These are phyloP conservation scores for Meredithiella fracta DNA, from an alignment of 2,329 filamentous ascomycete species.

Conservation along the genomic window DNA sequence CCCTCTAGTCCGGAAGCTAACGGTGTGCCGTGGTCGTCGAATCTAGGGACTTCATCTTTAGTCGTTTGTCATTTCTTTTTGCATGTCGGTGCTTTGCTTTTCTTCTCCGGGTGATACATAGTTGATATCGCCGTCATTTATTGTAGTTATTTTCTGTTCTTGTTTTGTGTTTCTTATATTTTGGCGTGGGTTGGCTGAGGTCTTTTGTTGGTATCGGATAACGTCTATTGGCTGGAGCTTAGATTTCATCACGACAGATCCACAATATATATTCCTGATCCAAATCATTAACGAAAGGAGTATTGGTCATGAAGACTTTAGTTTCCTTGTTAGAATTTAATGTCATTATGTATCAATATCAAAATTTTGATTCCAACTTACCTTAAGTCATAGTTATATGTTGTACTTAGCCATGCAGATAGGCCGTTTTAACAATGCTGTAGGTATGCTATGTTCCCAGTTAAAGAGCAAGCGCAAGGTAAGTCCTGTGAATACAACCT, in stretches of 20 bases:
- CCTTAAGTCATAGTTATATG: not conserved
- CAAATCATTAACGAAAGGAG: not conserved
- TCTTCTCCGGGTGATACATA: not conserved
- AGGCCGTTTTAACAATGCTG: not conserved
- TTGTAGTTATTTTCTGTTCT: not conserved
- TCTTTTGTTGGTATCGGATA: not conserved
- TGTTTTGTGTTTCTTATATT: not conserved
- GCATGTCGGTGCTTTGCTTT: not conserved
- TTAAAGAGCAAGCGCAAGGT: not conserved
- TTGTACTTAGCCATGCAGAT: not conserved
- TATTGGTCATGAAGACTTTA: not conserved
- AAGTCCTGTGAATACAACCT: not conserved
- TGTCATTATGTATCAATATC: not conserved
- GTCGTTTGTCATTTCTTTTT: not conserved
- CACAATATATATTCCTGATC: not conserved
- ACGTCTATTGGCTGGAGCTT: not conserved
- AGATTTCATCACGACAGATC: not conserved
- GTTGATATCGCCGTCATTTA: not conserved
- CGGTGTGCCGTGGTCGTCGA: too few relatives aligned
- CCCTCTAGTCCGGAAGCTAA: not conserved
- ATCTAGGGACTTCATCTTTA: too few relatives aligned
- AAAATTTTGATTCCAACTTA: not conserved
- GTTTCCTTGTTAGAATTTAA: not conserved
- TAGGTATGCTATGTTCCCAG: not conserved
- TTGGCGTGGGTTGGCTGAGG: not conserved